Conservation (phyloP, 805 yeast species). For the Candida xyloterini region DNA sequence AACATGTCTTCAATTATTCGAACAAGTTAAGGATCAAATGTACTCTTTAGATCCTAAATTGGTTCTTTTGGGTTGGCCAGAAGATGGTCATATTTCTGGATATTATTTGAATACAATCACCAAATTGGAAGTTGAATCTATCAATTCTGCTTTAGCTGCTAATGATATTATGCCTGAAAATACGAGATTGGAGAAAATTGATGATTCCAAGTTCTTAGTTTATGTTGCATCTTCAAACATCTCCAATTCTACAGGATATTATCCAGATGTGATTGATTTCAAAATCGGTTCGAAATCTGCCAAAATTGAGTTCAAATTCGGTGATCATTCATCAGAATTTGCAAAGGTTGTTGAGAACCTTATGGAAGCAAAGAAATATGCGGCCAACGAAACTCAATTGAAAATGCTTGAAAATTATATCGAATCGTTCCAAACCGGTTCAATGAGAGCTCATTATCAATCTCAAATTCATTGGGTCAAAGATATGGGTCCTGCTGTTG, state of each 20-base stretch:
- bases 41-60: slow-evolving; percentile 48
- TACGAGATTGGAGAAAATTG: slow-evolving; percentile 63
- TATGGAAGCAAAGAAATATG: slow-evolving; percentile 53
- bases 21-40: slow-evolving; percentile 44
- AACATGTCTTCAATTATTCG: slow-evolving; percentile 35
- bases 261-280: slow-evolving; percentile 46
- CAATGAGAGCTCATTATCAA: slow-evolving; percentile 79
- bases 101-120: slow-evolving; percentile 63
- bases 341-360: slow-evolving; percentile 53
- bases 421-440: slow-evolving; percentile 73
- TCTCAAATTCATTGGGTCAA: slow-evolving; percentile 88
- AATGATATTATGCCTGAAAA: slow-evolving; percentile 73
- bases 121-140: slow-evolving; percentile 58
- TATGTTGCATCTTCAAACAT: slow-evolving; percentile 63
- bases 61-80: slow-evolving; percentile 73
- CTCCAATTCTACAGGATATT: slow-evolving; percentile 52
- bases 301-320: slow-evolving; percentile 57
- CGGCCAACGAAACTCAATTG: slow-evolving; percentile 70
- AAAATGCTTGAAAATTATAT: slow-evolving; percentile 66
- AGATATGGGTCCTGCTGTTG: slow-evolving; percentile 75
- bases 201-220: slow-evolving; percentile 49
- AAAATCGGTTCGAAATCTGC: slow-evolving; percentile 40
- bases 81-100: slow-evolving; percentile 68
- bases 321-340: slow-evolving; percentile 75
- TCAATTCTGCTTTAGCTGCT: slow-evolving; percentile 63